These are phyloP conservation scores for Colletotrichum sp. DNA, from an alignment of 2,329 filamentous ascomycete genomes.

Conservation along the genomic window DNA sequence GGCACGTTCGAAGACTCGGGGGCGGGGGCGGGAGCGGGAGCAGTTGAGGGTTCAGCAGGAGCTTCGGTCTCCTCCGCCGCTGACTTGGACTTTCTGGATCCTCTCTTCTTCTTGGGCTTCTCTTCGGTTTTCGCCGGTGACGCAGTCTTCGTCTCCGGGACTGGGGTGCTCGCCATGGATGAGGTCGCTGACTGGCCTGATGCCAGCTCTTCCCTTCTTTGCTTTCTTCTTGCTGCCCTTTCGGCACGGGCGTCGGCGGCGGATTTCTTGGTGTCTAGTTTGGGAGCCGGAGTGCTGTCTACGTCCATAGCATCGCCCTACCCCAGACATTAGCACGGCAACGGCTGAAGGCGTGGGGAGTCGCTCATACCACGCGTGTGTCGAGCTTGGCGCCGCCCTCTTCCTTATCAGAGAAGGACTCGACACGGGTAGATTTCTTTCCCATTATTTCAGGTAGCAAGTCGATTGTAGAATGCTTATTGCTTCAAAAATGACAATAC, in stretches of 20 bases:
- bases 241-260: conserved; percentile 11
- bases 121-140: conserved; percentile 14
- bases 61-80: conserved; percentile 5
- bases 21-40: not conserved
- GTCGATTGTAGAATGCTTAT: not conserved
- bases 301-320: conserved; percentile 14
- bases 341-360: not conserved
- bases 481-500: not conserved
- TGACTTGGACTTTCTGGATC: not conserved
- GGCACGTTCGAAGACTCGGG: not conserved
- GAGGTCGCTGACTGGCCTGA: not conserved
- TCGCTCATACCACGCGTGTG: conserved; percentile 5
- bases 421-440: not conserved
- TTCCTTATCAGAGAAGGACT: conserved; percentile 11
- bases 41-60: not conserved
- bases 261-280: not conserved
- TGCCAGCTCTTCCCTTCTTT: conserved; percentile 7
- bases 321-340: not conserved
- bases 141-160: not conserved
- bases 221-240: conserved; percentile 14
- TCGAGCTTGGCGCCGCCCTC: conserved; percentile 13
- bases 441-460: not conserved
- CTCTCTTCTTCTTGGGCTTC: conserved; percentile 10
- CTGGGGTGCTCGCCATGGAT: conserved; percentile 12
- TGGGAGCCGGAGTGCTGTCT: conserved; percentile 6